Evolutionary conservation across 208 protist species (phyloP).

Genomic region (Porcisia hertigi): DNA sequence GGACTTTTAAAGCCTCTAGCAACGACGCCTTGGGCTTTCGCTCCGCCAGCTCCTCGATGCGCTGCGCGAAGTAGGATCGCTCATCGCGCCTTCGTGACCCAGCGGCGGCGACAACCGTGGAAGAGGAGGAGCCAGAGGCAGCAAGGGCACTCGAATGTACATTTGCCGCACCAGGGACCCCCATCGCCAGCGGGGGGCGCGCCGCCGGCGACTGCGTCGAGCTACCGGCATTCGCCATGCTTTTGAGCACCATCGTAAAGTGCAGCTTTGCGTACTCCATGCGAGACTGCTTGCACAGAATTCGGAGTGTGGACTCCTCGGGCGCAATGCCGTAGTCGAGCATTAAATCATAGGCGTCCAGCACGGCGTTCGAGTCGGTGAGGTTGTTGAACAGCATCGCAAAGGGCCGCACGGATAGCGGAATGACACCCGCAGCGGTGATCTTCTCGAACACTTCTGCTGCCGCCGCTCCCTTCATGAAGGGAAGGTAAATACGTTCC

Average conservation of each 20-base stretch:
- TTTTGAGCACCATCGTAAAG: slow-evolving; percentile 54
- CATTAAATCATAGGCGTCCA: slow-evolving; percentile 90
- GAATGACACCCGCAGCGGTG: slow-evolving; percentile 56
- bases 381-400: slow-evolving; percentile 84
- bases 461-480: slow-evolving; percentile 73
- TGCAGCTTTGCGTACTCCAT: slow-evolving; percentile 68
- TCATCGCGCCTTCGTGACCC: slow-evolving; percentile 57
- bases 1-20: slow-evolving; percentile 72
- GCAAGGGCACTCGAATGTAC: background rate
- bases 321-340: slow-evolving; percentile 85
- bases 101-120: background rate
- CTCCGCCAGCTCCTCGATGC: slow-evolving; percentile 59
- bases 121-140: background rate
- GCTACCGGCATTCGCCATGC: slow-evolving; percentile 12
- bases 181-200: slow-evolving; percentile 14
- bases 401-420: slow-evolving; percentile 77
- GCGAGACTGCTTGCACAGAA: slow-evolving; percentile 80
- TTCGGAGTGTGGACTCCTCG: slow-evolving; percentile 72
- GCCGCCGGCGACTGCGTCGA: slow-evolving; percentile 1
- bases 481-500: slow-evolving; percentile 65
- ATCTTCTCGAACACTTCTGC: slow-evolving; percentile 66
- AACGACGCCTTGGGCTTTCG: slow-evolving; percentile 38
- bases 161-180: background rate
- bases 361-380: slow-evolving; percentile 38
- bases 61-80: slow-evolving; percentile 71